Conservation (phyloP, 192 early-diverging fungal genomes). For the Backusella mclennaniae region DNA sequence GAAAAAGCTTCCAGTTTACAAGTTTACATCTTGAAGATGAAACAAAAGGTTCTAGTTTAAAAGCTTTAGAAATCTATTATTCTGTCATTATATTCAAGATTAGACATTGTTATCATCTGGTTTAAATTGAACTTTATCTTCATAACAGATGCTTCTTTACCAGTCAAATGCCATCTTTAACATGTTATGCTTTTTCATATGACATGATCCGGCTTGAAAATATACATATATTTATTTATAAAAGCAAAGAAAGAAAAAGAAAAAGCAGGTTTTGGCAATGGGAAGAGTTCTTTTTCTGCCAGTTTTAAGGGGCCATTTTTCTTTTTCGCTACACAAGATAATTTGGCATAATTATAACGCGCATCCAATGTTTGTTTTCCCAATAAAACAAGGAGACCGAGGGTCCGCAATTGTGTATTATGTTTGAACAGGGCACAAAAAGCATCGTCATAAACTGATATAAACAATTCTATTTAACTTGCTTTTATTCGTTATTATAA, state of each 20-base stretch:
- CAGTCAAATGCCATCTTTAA: no score
- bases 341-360: background rate
- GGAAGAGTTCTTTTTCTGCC: background rate
- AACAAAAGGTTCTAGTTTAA: background rate
- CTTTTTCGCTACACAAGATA: background rate
- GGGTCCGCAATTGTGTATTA: no score
- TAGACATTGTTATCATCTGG: background rate
- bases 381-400: background rate
- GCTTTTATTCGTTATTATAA: no score
- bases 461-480: no score
- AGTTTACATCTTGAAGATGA: background rate
- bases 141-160: background rate
- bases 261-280: background rate
- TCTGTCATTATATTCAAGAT: background rate
- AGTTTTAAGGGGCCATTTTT: background rate
- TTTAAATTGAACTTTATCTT: no score
- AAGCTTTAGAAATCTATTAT: no score
- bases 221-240: background rate
- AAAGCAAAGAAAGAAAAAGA: background rate
- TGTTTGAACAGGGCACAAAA: background rate
- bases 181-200: background rate
- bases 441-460: background rate
- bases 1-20: background rate
- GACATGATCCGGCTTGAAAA: background rate
- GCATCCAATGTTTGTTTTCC: background rate